phyloP scores from a whole-genome alignment of 176 grass and related monocot species.

The Areca catechu region DNA sequence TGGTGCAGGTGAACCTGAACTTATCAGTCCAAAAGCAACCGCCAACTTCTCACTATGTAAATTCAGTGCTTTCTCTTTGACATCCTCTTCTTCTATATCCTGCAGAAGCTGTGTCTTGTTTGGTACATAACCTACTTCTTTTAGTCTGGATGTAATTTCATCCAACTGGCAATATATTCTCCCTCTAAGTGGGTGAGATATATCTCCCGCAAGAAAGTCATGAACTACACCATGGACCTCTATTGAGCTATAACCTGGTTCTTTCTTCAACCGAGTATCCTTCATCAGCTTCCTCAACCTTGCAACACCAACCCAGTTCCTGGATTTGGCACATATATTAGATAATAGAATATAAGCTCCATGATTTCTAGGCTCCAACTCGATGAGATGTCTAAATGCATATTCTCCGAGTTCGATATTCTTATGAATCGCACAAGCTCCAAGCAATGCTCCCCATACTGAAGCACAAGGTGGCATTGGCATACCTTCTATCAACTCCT shows the following conservation, averaged over 20 bases:
- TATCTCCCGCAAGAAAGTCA: slow-evolving; percentile 13
- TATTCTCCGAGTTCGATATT: slow-evolving; percentile 34
- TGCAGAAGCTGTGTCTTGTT: slow-evolving; percentile 5
- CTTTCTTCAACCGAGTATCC: slow-evolving; percentile 1
- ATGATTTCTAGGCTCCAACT: slow-evolving; percentile 31
- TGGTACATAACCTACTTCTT: slow-evolving; percentile 4
- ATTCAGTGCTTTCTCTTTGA: background rate
- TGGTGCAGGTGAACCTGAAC: slow-evolving; percentile 8
- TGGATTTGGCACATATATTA: slow-evolving; percentile 36
- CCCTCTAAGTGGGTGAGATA: slow-evolving; percentile 12
- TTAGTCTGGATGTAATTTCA: slow-evolving; percentile 15
- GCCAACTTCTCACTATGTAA: slow-evolving; percentile 25
- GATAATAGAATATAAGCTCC: slow-evolving; percentile 26
- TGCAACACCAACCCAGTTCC: slow-evolving; percentile 23
- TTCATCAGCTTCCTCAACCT: slow-evolving; percentile 36
- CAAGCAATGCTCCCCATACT: slow-evolving; percentile 46
- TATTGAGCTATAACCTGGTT: slow-evolving; percentile 14
- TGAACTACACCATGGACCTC: slow-evolving; percentile 10
- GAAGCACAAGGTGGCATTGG: slow-evolving; percentile 32
- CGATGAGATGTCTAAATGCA: slow-evolving; percentile 30
- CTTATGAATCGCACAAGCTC: slow-evolving; percentile 32
- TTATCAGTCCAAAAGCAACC: slow-evolving; percentile 23
- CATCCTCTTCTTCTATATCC: slow-evolving; percentile 12
- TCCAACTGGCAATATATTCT: slow-evolving; percentile 19
- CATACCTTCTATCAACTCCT: slow-evolving; percentile 38